Evolutionary conservation across 495 filamentous ascomycete species (phyloP).

Genomic region (Aspergillus coremiiformis): DNA sequence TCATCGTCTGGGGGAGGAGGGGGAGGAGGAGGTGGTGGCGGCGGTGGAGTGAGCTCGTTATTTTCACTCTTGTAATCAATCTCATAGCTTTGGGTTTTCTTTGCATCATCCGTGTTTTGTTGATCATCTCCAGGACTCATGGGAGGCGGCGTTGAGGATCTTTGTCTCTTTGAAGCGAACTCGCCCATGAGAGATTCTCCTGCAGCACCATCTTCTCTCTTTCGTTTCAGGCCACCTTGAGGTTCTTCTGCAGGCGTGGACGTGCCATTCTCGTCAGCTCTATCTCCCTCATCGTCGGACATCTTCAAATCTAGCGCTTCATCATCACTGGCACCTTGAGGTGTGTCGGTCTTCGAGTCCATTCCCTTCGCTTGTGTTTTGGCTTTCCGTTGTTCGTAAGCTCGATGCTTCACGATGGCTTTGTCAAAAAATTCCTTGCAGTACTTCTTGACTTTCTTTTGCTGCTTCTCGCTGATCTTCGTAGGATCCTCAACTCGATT

Average conservation of each 20-base stretch:
- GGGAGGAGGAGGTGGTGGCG: constrained; percentile 21
- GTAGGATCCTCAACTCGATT: constrained; percentile 74
- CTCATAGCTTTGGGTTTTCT: constrained; percentile 15
- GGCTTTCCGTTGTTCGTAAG: constrained; percentile 57
- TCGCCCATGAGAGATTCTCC: constrained; percentile 18
- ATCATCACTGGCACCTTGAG: constrained; percentile 20
- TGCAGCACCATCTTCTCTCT: constrained; percentile 41
- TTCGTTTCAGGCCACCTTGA: constrained; percentile 51
- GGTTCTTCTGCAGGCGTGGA: constrained; percentile 14
- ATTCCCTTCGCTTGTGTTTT: constrained; percentile 35
- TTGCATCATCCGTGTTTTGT: constrained; percentile 3
- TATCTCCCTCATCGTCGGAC: constrained; percentile 49
- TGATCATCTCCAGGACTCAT: constrained; percentile 14
- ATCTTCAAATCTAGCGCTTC: constrained; percentile 42
- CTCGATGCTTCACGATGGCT: constrained; percentile 65
- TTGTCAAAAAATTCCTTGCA: constrained; percentile 83
- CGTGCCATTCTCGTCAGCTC: constrained; percentile 3
- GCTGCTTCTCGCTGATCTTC: constrained; percentile 68
- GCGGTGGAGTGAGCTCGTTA: constrained; percentile 13
- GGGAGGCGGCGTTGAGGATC: constrained; percentile 28
- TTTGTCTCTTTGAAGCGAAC: constrained; percentile 31
- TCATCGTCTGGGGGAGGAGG: constrained; percentile 1
- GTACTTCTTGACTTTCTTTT: constrained; percentile 70
- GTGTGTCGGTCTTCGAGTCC: constrained; percentile 19
- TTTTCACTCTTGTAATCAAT: constrained; percentile 20